phyloP scores from a whole-genome alignment of 192 early-diverging fungal species.

The Rhizoclosmatium sp. region DNA sequence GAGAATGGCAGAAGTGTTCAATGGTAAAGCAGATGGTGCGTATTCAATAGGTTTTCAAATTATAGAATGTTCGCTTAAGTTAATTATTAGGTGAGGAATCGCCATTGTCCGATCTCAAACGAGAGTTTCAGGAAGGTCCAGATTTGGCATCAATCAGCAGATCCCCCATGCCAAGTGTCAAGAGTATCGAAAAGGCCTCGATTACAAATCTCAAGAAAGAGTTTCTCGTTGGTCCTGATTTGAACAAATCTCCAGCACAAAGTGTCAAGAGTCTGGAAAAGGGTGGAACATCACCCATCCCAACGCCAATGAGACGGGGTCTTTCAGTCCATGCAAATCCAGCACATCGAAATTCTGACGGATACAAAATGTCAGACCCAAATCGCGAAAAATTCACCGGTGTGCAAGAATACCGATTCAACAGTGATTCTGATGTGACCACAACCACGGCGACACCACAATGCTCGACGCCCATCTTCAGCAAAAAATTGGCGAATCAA shows the following conservation, averaged over 20 bases:
- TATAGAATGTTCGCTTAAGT: background rate
- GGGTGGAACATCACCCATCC: background rate
- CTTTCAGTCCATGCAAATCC: background rate
- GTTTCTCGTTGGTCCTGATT: conserved; percentile 3
- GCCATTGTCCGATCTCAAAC: background rate
- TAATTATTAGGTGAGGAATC: background rate
- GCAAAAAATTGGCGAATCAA: too few relatives aligned
- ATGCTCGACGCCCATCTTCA: too few relatives aligned
- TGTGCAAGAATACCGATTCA: background rate
- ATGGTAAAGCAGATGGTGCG: background rate
- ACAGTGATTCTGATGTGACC: too few relatives aligned
- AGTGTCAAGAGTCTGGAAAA: background rate
- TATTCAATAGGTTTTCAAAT: background rate
- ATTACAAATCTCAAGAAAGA: background rate
- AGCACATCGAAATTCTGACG: background rate
- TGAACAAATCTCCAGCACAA: background rate
- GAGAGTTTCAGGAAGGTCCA: background rate
- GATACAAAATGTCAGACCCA: background rate
- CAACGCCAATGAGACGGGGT: background rate
- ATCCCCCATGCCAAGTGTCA: background rate
- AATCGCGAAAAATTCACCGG: background rate
- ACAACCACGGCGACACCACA: too few relatives aligned
- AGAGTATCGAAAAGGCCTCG: background rate
- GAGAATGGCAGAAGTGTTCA: background rate
- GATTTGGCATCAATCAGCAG: background rate